Conservation (phyloP, 192 early-diverging fungal genomes). For the Lunasporangiospora selenospora region DNA sequence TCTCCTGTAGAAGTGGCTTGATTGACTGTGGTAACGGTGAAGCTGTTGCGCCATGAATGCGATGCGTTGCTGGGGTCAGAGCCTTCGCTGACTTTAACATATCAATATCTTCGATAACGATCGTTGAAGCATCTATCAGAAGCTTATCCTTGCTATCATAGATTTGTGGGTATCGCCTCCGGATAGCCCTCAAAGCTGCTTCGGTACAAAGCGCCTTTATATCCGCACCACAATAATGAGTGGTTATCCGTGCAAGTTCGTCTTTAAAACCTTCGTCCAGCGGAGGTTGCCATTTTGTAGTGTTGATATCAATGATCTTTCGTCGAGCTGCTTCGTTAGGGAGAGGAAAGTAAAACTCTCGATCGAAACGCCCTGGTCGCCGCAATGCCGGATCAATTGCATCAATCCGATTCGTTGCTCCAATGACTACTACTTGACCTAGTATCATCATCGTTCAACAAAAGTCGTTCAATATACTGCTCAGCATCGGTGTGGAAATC, state of each 20-base stretch:
- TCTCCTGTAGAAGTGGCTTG: slow-evolving; percentile 39
- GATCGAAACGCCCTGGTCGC: slow-evolving; percentile 76
- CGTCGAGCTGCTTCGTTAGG: slow-evolving; percentile 62
- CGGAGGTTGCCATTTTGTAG: slow-evolving; percentile 59
- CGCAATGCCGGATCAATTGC: slow-evolving; percentile 79
- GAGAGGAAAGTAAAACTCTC: slow-evolving; percentile 73
- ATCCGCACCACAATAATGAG: slow-evolving; percentile 75
- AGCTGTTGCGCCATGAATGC: slow-evolving; percentile 49
- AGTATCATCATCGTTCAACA: slow-evolving; percentile 20
- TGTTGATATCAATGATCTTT: slow-evolving; percentile 70
- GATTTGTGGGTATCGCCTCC: slow-evolving; percentile 72
- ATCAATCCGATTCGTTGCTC: slow-evolving; percentile 79
- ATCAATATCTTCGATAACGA: slow-evolving; percentile 64
- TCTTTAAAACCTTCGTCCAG: slow-evolving; percentile 52
- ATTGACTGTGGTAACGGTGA: slow-evolving; percentile 52
- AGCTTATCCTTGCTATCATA: slow-evolving; percentile 65
- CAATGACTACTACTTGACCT: slow-evolving; percentile 80
- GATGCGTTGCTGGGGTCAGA: slow-evolving; percentile 54
- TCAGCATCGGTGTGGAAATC: no score
- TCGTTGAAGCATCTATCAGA: slow-evolving; percentile 51
- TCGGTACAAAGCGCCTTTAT: slow-evolving; percentile 75
- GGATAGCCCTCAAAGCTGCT: slow-evolving; percentile 71
- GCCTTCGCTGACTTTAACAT: slow-evolving; percentile 55
- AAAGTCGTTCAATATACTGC: background rate
- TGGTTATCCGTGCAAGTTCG: slow-evolving; percentile 60